phyloP scores from a whole-genome alignment of 176 grass and related monocot species.

The Oryza coarctata region DNA sequence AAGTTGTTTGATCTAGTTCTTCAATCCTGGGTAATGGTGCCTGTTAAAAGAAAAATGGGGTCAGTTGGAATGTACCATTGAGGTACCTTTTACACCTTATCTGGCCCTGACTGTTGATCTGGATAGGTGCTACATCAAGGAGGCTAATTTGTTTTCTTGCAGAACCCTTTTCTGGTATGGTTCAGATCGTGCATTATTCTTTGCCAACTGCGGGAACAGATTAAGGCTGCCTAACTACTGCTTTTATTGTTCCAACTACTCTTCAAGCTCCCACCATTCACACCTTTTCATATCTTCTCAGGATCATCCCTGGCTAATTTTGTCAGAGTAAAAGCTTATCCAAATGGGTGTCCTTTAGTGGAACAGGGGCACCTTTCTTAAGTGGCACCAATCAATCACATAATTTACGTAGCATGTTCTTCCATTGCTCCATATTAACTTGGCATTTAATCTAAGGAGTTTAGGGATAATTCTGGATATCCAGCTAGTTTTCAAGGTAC shows the following conservation, averaged over 20 bases:
- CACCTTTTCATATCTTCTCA: conserved; percentile 15
- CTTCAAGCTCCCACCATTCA: conserved; percentile 25
- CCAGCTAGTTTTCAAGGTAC: not conserved
- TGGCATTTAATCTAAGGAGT: not conserved
- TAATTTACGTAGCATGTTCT: conserved; percentile 3
- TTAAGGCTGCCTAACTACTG: conserved; percentile 40
- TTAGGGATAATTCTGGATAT: conserved; percentile 1
- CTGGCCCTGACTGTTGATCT: conserved; percentile 1
- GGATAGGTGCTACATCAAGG: not conserved
- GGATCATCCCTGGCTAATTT: conserved; percentile 3
- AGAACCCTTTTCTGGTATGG: conserved; percentile 19
- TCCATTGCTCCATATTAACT: not conserved
- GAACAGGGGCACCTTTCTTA: conserved; percentile 28
- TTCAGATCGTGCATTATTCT: conserved; percentile 25
- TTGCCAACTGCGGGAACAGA: conserved; percentile 19
- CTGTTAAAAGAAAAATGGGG: not conserved
- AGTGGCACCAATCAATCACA: conserved; percentile 4
- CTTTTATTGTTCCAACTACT: conserved; percentile 43
- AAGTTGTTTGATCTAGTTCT: not conserved
- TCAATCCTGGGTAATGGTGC: conserved; percentile 3
- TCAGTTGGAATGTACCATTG: not conserved
- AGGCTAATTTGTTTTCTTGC: conserved; percentile 35
- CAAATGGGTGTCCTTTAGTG: conserved; percentile 17
- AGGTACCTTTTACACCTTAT: conserved; percentile 4
- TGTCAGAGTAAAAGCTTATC: conserved; percentile 16